These are phyloP conservation scores for Aspergillus fischeri DNA, from an alignment of 2,329 filamentous ascomycete genomes.

Conservation along the genomic window DNA sequence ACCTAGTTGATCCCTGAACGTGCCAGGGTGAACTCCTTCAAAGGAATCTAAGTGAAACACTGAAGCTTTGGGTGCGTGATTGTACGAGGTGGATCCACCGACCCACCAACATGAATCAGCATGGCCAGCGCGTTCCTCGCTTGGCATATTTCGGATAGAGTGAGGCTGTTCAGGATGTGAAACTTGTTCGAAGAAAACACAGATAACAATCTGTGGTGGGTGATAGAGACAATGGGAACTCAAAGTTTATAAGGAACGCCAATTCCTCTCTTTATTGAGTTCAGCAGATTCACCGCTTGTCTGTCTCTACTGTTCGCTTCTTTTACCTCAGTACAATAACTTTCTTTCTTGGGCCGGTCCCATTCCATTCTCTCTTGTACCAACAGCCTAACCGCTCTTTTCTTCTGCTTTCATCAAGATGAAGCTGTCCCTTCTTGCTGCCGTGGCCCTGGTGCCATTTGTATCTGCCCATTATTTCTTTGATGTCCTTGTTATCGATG, in stretches of 20 bases:
- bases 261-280: neutral
- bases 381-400: neutral
- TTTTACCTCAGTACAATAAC: neutral
- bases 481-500: conserved; percentile 9
- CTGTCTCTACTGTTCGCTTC: neutral
- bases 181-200: neutral
- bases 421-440: neutral
- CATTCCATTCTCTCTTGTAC: neutral
- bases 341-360: neutral
- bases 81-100: neutral
- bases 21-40: neutral
- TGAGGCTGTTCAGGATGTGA: neutral
- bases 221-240: neutral
- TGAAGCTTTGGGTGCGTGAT: neutral
- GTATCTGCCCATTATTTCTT: conserved; percentile 14
- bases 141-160: neutral
- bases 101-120: neutral
- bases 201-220: neutral
- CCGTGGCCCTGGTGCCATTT: neutral
- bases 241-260: neutral
- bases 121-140: neutral
- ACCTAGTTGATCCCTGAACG: neutral
- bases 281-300: neutral
- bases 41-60: neutral
- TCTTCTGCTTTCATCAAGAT: neutral